phyloP scores from a whole-genome alignment of 1,284 basidiomycete species.

The Ustilago cynodontis region DNA sequence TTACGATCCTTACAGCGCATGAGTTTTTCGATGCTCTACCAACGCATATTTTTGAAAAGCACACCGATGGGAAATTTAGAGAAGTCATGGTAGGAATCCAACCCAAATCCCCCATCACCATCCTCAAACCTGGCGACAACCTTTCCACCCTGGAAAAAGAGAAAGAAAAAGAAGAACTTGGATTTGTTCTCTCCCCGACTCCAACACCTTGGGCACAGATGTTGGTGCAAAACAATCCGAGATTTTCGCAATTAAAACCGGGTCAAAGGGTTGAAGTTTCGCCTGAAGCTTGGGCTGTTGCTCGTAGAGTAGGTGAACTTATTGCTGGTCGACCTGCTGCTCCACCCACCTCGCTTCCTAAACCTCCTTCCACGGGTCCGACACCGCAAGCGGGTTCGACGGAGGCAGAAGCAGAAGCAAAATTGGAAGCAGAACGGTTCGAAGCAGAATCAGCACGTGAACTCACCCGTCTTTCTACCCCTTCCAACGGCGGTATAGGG shows the following conservation, averaged over 20 bases:
- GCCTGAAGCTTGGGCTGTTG: constrained; percentile 64
- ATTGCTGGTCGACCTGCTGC: constrained; percentile 56
- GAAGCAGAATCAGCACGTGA: constrained; percentile 8
- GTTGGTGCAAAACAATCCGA: constrained; percentile 57
- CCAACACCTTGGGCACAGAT: constrained; percentile 78
- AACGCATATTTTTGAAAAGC: constrained; percentile 83
- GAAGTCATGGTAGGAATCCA: constrained; percentile 82
- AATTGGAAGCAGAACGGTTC: constrained; percentile 10
- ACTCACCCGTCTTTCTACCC: constrained; percentile 27
- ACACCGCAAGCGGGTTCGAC: neutral
- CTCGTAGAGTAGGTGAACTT: constrained; percentile 61
- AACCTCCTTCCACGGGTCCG: neutral
- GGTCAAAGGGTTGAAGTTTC: constrained; percentile 67
- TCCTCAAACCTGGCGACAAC: constrained; percentile 52
- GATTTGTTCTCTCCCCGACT: constrained; percentile 77
- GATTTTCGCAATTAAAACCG: constrained; percentile 56
- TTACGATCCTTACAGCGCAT: constrained; percentile 91
- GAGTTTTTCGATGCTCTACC: constrained; percentile 99
- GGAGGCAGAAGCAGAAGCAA: constrained; percentile 32
- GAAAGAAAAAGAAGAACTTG: constrained; percentile 71
- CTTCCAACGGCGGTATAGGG: constrained; percentile 77
- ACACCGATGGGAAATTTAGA: constrained; percentile 78
- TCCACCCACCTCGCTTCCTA: constrained; percentile 3
- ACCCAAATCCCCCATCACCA: constrained; percentile 40
- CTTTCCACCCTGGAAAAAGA: neutral